Evolutionary conservation across 352 stramenopile species (phyloP).

Genomic region (Phytopythium litorale): DNA sequence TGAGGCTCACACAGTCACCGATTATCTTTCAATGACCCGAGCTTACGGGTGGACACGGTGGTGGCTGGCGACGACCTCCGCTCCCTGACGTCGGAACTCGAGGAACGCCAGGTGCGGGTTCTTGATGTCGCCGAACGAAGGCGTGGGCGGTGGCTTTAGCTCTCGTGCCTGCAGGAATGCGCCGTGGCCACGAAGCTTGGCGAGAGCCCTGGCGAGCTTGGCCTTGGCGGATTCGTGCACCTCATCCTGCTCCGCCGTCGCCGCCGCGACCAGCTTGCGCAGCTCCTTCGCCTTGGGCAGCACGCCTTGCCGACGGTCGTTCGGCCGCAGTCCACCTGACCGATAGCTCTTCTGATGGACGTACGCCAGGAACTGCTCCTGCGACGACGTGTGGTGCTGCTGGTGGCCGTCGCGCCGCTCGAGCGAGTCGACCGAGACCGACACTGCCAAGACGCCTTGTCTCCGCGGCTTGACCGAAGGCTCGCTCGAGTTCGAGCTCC

Average conservation of each 20-base stretch:
- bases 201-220: constrained; percentile 26
- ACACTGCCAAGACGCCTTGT: background rate
- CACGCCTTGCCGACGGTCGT: constrained; percentile 40
- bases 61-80: background rate
- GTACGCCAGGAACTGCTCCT: constrained; percentile 47
- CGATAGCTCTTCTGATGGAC: constrained; percentile 36
- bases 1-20: background rate
- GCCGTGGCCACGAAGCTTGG: constrained; percentile 21
- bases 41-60: constrained; percentile 19
- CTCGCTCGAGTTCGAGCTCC: background rate
- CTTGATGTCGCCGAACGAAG: constrained; percentile 28
- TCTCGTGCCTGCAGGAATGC: constrained; percentile 22
- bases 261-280: constrained; percentile 22
- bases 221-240: constrained; percentile 12
- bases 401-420: background rate
- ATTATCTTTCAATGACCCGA: background rate
- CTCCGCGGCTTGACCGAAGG: background rate
- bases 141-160: background rate
- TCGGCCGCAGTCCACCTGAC: constrained; percentile 28
- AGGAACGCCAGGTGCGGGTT: constrained; percentile 63
- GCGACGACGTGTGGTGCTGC: constrained; percentile 9
- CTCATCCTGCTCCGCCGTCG: constrained; percentile 7
- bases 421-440: background rate
- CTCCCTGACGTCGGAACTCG: constrained; percentile 34
- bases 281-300: constrained; percentile 23